These are phyloP conservation scores for Cercospora sojina DNA, from an alignment of 2,329 filamentous ascomycete species.

Conservation along the genomic window DNA sequence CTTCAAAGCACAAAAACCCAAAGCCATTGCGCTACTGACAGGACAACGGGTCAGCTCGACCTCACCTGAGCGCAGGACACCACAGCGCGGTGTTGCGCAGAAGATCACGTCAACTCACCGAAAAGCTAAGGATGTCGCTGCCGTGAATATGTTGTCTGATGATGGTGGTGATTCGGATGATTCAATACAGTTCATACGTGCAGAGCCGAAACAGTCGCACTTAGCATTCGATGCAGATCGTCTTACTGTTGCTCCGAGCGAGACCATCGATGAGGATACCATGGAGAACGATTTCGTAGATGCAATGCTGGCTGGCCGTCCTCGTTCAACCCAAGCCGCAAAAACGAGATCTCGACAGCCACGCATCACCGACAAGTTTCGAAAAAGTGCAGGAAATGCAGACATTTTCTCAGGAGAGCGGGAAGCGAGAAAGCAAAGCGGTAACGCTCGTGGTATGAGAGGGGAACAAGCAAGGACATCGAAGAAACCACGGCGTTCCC, in stretches of 20 bases:
- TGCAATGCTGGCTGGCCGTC: slow-evolving; percentile 38
- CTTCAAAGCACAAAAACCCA: slow-evolving; percentile 33
- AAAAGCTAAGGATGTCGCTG: background rate
- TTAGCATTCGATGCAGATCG: slow-evolving; percentile 20
- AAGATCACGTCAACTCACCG: slow-evolving; percentile 8
- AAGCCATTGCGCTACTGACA: slow-evolving; percentile 4
- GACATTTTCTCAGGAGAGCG: slow-evolving; percentile 30
- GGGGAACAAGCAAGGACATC: background rate
- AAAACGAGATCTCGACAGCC: slow-evolving; percentile 39
- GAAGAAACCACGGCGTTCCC: background rate
- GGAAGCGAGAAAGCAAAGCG: slow-evolving; percentile 3
- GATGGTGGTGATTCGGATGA: slow-evolving; percentile 30
- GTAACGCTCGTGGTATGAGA: background rate
- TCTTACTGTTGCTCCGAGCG: slow-evolving; percentile 8
- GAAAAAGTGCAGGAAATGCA: background rate
- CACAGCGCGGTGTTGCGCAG: slow-evolving; percentile 34
- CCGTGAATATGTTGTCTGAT: slow-evolving; percentile 29
- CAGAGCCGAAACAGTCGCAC: slow-evolving; percentile 6
- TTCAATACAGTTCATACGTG: slow-evolving; percentile 6
- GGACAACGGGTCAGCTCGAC: slow-evolving; percentile 12
- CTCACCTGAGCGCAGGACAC: slow-evolving; percentile 22
- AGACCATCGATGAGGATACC: slow-evolving; percentile 35
- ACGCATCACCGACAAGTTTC: slow-evolving; percentile 41
- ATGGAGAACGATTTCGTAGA: slow-evolving; percentile 51
- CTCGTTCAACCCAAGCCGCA: slow-evolving; percentile 17